phyloP scores from a whole-genome alignment of 2,329 filamentous ascomycete genomes.

The Rhynchosporium secalis region DNA sequence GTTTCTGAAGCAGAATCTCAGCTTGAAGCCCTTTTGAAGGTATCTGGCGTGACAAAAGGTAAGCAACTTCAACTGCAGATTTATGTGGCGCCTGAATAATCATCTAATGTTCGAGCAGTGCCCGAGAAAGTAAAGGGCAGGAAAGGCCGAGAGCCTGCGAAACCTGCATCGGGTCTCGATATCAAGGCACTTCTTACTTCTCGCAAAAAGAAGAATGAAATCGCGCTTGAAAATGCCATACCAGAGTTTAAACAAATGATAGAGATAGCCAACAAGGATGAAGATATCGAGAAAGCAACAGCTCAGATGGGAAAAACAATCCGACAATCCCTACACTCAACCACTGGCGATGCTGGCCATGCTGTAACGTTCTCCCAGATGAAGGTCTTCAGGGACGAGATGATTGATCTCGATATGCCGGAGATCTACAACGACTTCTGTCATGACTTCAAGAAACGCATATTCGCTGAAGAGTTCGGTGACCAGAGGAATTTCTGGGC shows the following conservation, averaged over 20 bases:
- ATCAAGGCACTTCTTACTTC: slow-evolving; percentile 75
- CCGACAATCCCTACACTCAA: slow-evolving; percentile 65
- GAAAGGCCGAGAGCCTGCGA: slow-evolving; percentile 65
- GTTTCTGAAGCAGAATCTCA: slow-evolving; percentile 55
- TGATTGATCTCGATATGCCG: slow-evolving; percentile 74
- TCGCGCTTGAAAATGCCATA: slow-evolving; percentile 73
- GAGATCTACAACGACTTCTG: slow-evolving; percentile 75
- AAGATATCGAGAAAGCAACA: slow-evolving; percentile 64
- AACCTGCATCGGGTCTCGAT: slow-evolving; percentile 87
- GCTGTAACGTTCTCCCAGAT: slow-evolving; percentile 68
- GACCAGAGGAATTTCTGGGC: slow-evolving; percentile 77
- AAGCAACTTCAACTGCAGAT: slow-evolving; percentile 23
- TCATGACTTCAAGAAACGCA: slow-evolving; percentile 66
- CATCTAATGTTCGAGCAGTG: slow-evolving; percentile 50
- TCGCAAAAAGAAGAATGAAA: slow-evolving; percentile 50
- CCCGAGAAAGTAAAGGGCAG: slow-evolving; percentile 76
- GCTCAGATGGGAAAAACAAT: slow-evolving; percentile 76
- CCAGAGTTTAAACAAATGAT: slow-evolving; percentile 88
- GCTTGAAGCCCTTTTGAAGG: slow-evolving; percentile 64
- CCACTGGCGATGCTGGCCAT: slow-evolving; percentile 75
- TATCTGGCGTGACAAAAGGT: slow-evolving; percentile 83
- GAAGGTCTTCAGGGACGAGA: slow-evolving; percentile 72
- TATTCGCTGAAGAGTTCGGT: slow-evolving; percentile 68
- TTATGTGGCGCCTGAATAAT: background rate
- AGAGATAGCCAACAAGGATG: slow-evolving; percentile 56